A percentile compares a stretch with the other conserved stretches of the same genome.
Evolutionary conservation across 345 rosid genomes (phyloP).

Genomic region (Aegle marmelos): DNA sequence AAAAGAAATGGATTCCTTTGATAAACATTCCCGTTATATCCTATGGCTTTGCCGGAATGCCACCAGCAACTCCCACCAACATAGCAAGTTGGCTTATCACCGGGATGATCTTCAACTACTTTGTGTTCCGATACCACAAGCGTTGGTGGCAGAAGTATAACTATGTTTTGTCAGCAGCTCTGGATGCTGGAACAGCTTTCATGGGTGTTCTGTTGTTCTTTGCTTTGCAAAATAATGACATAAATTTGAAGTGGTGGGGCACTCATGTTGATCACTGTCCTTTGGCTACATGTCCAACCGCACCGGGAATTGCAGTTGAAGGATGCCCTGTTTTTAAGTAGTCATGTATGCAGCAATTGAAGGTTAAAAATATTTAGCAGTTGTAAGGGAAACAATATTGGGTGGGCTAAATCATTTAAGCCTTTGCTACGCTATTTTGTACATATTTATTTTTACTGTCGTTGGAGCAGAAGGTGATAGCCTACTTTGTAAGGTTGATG

Average conservation of each 20-base stretch:
- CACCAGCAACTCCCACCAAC: constrained; percentile 99
- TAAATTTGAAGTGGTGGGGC: constrained; percentile 87
- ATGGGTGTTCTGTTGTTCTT: constrained; percentile 94
- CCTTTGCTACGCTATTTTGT: not conserved
- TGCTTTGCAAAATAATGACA: constrained; percentile 70
- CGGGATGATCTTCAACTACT: constrained; percentile 90
- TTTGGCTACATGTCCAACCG: constrained; percentile 81
- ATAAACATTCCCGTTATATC: constrained; percentile 95
- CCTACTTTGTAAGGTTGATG: not conserved
- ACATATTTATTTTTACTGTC: not conserved
- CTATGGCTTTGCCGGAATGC: constrained; percentile 98
- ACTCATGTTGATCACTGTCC: constrained; percentile 86
- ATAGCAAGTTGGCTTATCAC: constrained; percentile 95
- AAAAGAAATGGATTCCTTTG: constrained; percentile 94
- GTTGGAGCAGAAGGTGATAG: not conserved
- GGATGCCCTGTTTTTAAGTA: constrained; percentile 21
- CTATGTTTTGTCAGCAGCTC: constrained; percentile 89
- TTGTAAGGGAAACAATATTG: not conserved
- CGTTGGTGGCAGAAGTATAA: constrained; percentile 99
- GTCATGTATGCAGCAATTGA: not conserved
- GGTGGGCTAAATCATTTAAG: not conserved
- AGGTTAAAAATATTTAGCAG: not conserved
- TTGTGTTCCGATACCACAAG: constrained; percentile 81
- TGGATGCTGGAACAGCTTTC: constrained; percentile 98
- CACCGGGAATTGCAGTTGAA: constrained; percentile 62